Evolutionary conservation across 2,329 filamentous ascomycete genomes (phyloP), one percentile per base, ranked within the genome.

Genomic region (Uncinocarpus reesii): DNA sequence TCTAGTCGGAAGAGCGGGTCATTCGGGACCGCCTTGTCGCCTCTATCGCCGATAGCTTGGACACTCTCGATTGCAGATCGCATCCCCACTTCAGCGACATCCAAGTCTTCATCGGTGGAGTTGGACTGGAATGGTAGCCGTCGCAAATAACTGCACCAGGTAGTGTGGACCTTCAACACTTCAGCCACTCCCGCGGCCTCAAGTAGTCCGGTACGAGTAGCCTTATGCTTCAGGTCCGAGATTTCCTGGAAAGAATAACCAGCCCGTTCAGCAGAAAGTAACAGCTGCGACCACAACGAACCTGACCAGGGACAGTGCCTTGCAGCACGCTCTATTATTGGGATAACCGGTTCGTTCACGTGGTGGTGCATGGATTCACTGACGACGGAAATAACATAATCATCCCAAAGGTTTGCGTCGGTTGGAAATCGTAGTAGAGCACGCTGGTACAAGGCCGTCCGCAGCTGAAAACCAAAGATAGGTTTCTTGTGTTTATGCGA

Each of bases 291-390:
- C 92, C 92, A 98, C 5, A 98, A 74, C 23, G 79, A 76, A 13
- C 92, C 92, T 5, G 88, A 93, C 84, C 88, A 94, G 1, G 92
- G 89, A 57, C 90, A 95, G 65, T 96, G 92, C 36, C 82, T 78
- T 7, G 89, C 92, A 10, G 87, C 88, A 55, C 88, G 79, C 57
- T 87, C 81, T 2, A 93, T 73, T 5, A 90, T 76, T 40, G 86
- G 77, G 7, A 94, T 74, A 31, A 84, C 64, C 7, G 71, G 67
- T 3, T 71, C 65, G 40, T 67, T 57, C 2, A 57, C 62, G 57
- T 65, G 70, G 50, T 64, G 72, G 54, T 72, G 69, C 47, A 72
- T 62, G 13, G 70, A 75, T 62, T 72, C 66, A 15, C 71, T 71
- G 42, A 77, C 69, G 11, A 92, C 68, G 55, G 87, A 88, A 52